Evolutionary conservation across 1,284 basidiomycete genomes (phyloP).

Genomic region (Austroboletus novae-zelandiae): DNA sequence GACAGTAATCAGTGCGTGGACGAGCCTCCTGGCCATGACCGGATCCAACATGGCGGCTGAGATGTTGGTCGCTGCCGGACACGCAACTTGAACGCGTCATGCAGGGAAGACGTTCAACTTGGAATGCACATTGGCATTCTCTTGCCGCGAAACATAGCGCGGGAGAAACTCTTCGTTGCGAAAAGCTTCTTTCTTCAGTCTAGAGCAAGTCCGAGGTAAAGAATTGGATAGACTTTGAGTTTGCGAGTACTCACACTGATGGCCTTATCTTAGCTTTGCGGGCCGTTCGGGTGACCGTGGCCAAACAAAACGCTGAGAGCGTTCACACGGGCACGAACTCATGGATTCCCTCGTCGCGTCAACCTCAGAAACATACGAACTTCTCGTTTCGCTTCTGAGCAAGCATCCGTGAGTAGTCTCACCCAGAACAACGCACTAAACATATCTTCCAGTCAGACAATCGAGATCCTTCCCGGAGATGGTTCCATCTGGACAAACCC

Average conservation of each 20-base stretch:
- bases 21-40: slow-evolving; percentile 14
- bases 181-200: no score
- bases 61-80: background rate
- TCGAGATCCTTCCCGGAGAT: slow-evolving; percentile 31
- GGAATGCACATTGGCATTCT: slow-evolving; percentile 20
- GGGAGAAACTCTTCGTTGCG: no score
- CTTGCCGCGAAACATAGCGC: background rate
- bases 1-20: slow-evolving; percentile 13
- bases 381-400: slow-evolving; percentile 21
- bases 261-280: no score
- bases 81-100: background rate
- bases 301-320: no score
- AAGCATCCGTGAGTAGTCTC: slow-evolving; percentile 25
- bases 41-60: slow-evolving; percentile 11
- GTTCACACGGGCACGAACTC: background rate
- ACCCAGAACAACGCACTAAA: background rate
- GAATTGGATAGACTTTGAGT: no score
- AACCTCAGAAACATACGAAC: slow-evolving; percentile 15
- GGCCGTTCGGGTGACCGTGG: no score
- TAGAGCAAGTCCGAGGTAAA: background rate
- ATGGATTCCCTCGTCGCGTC: slow-evolving; percentile 5
- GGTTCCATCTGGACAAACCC: slow-evolving; percentile 12
- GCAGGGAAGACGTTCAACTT: background rate
- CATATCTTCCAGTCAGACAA: slow-evolving; percentile 18
- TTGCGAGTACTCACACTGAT: no score